Conservation (phyloP, 2,329 filamentous ascomycete genomes). For the Aspergillus puulaauensis region DNA sequence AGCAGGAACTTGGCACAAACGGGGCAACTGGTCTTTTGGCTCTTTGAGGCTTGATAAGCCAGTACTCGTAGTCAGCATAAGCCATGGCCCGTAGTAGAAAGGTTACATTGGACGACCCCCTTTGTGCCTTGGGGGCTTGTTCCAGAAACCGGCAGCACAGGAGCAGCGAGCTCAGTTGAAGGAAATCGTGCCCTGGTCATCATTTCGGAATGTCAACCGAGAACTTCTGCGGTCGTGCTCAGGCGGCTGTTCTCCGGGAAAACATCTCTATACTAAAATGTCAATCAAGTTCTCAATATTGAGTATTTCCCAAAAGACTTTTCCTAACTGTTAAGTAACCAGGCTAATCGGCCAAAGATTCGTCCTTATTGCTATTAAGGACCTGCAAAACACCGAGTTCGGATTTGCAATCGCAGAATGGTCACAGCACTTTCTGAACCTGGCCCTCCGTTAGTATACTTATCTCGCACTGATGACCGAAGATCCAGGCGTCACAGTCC, state of each 20-base stretch:
- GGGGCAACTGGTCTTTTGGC: neutral
- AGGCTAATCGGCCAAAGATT: neutral
- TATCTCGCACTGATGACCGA: neutral
- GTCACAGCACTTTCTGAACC: no score
- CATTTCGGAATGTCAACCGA: neutral
- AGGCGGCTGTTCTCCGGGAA: constrained; percentile 1
- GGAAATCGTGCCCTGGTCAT: no score
- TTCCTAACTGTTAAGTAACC: no score
- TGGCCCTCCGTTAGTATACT: no score
- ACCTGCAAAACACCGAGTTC: neutral
- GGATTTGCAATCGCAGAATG: neutral
- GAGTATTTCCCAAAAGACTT: no score
- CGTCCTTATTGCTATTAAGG: neutral
- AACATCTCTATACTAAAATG: neutral
- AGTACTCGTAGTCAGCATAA: neutral
- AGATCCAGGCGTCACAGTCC: neutral
- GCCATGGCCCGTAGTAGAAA: neutral
- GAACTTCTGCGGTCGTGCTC: no score
- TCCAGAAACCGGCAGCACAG: neutral
- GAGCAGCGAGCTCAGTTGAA: neutral
- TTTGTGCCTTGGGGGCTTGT: neutral
- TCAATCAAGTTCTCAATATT: neutral
- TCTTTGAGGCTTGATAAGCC: neutral
- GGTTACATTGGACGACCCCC: neutral
- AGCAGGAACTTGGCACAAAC: neutral